Conservation (phyloP, 305 asterid genomes). For the Solanum aculeatissimum region DNA sequence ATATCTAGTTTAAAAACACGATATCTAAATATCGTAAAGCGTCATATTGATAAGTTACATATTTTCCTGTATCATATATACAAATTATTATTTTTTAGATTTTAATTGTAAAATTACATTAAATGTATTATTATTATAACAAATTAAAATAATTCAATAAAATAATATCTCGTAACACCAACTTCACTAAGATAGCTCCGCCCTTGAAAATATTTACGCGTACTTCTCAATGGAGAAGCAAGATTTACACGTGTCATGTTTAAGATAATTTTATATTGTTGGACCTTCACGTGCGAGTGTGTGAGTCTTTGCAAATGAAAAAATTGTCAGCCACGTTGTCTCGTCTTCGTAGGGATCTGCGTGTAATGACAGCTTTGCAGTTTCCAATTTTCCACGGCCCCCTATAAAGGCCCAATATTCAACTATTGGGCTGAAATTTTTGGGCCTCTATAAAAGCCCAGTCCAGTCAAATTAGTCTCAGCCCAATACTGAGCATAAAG, state of each 20-base stretch:
- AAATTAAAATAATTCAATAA: neutral
- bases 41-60: neutral
- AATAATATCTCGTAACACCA: neutral
- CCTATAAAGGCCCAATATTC: neutral
- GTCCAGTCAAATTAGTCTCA: neutral
- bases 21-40: neutral
- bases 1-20: neutral
- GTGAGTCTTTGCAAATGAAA: neutral
- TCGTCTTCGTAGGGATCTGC: neutral
- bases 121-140: neutral
- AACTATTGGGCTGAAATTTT: neutral
- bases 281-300: neutral
- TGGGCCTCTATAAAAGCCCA: neutral
- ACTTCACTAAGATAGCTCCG: neutral
- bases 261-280: neutral
- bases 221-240: neutral
- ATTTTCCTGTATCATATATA: neutral
- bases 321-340: neutral
- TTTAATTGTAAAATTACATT: neutral
- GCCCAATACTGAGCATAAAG: neutral
- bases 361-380: neutral
- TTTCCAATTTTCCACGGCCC: neutral
- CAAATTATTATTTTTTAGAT: neutral
- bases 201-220: neutral
- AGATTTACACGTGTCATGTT: neutral